A percentile compares a stretch with the other conserved stretches of the same genome.
Evolutionary conservation across 2,329 filamentous ascomycete genomes (phyloP).

Genomic region (Curvularia lunata): DNA sequence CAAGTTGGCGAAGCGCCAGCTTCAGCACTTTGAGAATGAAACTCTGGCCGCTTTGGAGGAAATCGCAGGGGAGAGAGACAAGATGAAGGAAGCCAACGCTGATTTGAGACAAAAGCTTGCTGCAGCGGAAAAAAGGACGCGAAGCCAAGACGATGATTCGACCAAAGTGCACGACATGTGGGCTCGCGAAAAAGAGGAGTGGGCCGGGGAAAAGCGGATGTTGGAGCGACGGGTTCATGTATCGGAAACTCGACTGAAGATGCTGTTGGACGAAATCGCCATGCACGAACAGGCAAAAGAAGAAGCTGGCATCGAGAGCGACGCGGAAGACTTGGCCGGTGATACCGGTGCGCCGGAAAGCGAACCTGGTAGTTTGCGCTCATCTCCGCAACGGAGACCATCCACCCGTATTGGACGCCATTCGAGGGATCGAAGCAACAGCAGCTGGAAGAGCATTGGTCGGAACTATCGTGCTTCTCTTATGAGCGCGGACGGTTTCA

Average conservation of each 20-base stretch:
- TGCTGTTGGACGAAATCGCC: conserved; percentile 85
- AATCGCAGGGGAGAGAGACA: conserved; percentile 83
- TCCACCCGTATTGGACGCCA: conserved; percentile 56
- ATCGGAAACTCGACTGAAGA: conserved; percentile 84
- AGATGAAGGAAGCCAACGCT: conserved; percentile 72
- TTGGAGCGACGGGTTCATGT: conserved; percentile 86
- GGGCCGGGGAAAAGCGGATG: conserved; percentile 82
- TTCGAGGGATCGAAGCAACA: conserved; percentile 63
- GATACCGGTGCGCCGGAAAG: conserved; percentile 65
- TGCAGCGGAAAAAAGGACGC: conserved; percentile 74
- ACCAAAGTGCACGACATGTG: conserved; percentile 79
- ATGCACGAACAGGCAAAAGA: conserved; percentile 62
- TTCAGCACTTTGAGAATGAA: conserved; percentile 85
- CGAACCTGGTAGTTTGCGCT: conserved; percentile 75
- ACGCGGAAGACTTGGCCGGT: conserved; percentile 66
- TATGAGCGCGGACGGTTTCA: conserved; percentile 60
- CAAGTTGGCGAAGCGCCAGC: conserved; percentile 80
- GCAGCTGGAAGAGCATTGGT: conserved; percentile 58
- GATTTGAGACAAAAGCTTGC: conserved; percentile 83
- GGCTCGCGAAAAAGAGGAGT: conserved; percentile 81
- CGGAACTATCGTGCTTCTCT: conserved; percentile 74
- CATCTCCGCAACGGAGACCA: conserved; percentile 57
- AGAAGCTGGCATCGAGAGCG: conserved; percentile 58
- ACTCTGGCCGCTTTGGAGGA: conserved; percentile 85
- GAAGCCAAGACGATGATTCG: conserved; percentile 81